Percentiles rank a stretch among this genome's conserved stretches.
phyloP scores from a whole-genome alignment of 202 grass and related monocot genomes.

The Brachypodium distachyon region DNA sequence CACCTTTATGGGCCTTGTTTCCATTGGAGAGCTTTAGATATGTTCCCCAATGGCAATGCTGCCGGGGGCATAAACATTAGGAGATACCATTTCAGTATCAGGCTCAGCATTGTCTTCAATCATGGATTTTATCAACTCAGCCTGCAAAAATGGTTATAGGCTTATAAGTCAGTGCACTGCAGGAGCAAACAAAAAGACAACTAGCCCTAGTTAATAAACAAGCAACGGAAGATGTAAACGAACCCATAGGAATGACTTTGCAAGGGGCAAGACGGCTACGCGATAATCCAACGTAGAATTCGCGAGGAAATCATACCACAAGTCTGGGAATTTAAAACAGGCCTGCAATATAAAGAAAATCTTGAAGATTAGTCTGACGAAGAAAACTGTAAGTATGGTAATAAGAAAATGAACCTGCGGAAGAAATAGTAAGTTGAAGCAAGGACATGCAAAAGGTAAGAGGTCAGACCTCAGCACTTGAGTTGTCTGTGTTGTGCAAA shows the following conservation, averaged over 20 bases:
- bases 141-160: background rate
- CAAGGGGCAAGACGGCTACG: background rate
- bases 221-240: background rate
- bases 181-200: too few species aligned
- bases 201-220: too few species aligned
- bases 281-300: background rate
- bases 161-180: background rate
- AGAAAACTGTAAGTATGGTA: background rate
- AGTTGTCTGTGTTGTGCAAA: background rate
- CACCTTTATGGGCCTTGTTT: background rate
- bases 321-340: background rate
- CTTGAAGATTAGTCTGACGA: background rate
- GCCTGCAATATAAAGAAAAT: background rate
- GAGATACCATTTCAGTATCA: background rate
- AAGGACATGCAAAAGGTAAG: background rate
- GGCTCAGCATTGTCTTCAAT: background rate
- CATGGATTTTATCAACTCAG: background rate
- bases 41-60: too few species aligned
- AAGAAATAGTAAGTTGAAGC: too few species aligned
- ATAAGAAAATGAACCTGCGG: background rate
- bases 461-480: background rate
- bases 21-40: background rate
- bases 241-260: background rate
- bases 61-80: background rate
- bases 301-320: background rate